Base-by-base conservation (phyloP, 2,329 filamentous ascomycete species). In the Lachnellula cervina region DNA sequence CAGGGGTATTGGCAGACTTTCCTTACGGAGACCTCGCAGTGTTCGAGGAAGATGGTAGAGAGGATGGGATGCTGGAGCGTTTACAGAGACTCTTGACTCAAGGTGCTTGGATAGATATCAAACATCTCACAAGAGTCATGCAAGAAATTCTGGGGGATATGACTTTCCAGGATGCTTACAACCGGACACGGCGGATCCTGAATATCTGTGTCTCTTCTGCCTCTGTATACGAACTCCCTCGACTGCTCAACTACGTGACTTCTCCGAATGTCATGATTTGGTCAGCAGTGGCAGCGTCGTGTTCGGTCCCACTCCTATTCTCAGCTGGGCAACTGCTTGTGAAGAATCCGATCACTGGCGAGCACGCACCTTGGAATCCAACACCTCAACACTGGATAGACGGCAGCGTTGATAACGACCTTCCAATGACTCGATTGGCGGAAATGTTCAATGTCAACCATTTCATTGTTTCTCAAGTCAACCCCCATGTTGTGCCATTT, bases 391-490 rank as follows among this genome's bases (percentile, higher is more conserved):
- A 84, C 61, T 97, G 90, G 82, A 96, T 97, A 51, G 93, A 97
- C 69, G 93, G 93, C 1, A 97, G 92, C 0, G 90, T 97, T 21
- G 91, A 97, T 69, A 94, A 94, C 57, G 93, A 97, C 70, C 77
- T 97, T 2, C 93, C 93, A 1, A 96, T 96, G 84, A 90, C 87
- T 19, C 83, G 90, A 2, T 77, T 97, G 16, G 86, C 91, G 0
- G 91, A 96, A 68, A 92, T 97, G 88, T 96, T 97, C 77, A 96
- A 97, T 67, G 92, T 97, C 69, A 97, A 97, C 67, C 93, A 97
- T 69, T 97, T 97, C 68, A 97, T 97, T 63, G 93, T 97, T 17
- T 96, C 91, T 0, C 93, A 97, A 70, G 91, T 97, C 50, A 97
- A 97, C 66, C 93, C 93, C 0, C 93, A 97, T 65, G 89, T 97